phyloP scores from a whole-genome alignment of 345 rosid genomes.

The Arabis hirsuta region DNA sequence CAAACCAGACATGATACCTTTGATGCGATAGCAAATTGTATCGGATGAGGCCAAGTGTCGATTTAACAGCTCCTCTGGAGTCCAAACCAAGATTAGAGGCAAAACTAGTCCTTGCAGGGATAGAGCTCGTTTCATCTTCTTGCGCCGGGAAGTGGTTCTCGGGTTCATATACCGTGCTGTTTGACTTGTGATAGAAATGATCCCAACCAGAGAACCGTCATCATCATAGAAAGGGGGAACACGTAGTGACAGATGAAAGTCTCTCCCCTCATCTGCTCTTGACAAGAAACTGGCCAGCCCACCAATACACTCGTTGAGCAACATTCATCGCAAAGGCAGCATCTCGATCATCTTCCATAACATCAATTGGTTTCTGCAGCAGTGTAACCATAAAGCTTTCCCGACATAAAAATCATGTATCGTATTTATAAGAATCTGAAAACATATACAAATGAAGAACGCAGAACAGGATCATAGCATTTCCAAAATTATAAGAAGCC shows the following conservation, averaged over 20 bases:
- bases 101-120: slow-evolving; percentile 52
- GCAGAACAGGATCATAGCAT: slow-evolving; percentile 17
- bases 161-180: slow-evolving; percentile 56
- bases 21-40: slow-evolving; percentile 87
- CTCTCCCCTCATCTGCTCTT: slow-evolving; percentile 76
- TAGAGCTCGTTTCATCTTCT: slow-evolving; percentile 60
- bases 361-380: slow-evolving; percentile 74
- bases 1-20: slow-evolving; percentile 83
- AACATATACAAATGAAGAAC: slow-evolving; percentile 1
- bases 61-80: slow-evolving; percentile 47
- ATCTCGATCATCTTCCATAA: slow-evolving; percentile 72
- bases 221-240: slow-evolving; percentile 80
- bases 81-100: slow-evolving; percentile 62
- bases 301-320: slow-evolving; percentile 49
- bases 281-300: slow-evolving; percentile 93
- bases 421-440: slow-evolving; percentile 17
- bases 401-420: slow-evolving; percentile 64
- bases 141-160: slow-evolving; percentile 36
- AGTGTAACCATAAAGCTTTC: slow-evolving; percentile 78
- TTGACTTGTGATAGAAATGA: slow-evolving; percentile 75
- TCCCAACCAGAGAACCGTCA: slow-evolving; percentile 69
- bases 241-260: slow-evolving; percentile 62
- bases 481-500: neutral
- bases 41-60: slow-evolving; percentile 94
- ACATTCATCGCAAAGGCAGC: slow-evolving; percentile 55